Evolutionary conservation across 1,284 basidiomycete species (phyloP), one percentile per base, ranked within the genome.

Genomic region (Cryptococcus hybrid): DNA sequence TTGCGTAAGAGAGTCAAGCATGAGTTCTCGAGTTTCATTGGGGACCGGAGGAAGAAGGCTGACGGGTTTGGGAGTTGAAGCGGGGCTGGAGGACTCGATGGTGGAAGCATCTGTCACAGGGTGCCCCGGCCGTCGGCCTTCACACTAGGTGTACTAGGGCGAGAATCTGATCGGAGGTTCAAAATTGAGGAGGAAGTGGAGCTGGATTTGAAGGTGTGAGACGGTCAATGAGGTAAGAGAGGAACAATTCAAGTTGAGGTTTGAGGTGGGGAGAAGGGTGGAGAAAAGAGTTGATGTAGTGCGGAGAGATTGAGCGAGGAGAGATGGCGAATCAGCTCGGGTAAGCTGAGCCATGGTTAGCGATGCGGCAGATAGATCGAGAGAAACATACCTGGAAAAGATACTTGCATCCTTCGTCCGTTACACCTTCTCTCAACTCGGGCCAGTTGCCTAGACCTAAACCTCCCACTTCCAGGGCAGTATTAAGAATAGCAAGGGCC

Each of bases 171-270:
- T 24, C 57, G 57, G 18, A 68, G 57, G 36, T 65, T 64, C 5
- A 64, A 61, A 3, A 73, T 62, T 70, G 68, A 2, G 63, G 61
- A 8, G 72, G 72, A 18, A 73, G 57, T 2, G 73, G 67, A 0
- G 65, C 51, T 3, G 76, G 76, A 2, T 73, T 65, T 0, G 86
- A 83, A 1, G 84, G 84, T 1, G 88, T 87, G 5, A 99, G 82
- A 18, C 93, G 85, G 73, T 97, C 95, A 60, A 99, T 87, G 24
- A 90, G 88, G 77, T 96, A 98, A 2, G 92, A 87, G 36, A 99
- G 79, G 79, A 95, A 96, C 12, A 98, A 84, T 73, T 99, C 96
- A 70, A 93, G 89, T 72, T 99, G 96, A n/a, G 95, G 82, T 79
- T 98, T 99, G 55, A 99, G 82, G 68, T 93, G 85, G 51, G 83